Percentiles rank a stretch among this genome's conserved stretches.
Conservation (phyloP, 148 eudicot genomes). For the Simmondsia chinensis region DNA sequence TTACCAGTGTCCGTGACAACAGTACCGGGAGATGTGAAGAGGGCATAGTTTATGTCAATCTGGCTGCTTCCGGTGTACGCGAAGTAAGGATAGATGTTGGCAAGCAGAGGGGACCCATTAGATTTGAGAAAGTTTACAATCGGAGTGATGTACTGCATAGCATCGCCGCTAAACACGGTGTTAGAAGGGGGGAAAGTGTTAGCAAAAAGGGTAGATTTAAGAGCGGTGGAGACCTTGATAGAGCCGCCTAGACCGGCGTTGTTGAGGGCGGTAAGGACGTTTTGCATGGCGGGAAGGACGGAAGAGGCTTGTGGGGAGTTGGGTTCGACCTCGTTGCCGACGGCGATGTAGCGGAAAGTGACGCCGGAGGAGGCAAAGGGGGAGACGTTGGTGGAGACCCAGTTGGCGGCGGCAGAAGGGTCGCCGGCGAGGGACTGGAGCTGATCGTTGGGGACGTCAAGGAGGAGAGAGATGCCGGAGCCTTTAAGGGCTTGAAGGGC, state of each 20-base stretch:
- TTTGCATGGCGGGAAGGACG: neutral
- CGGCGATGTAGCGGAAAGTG: slow-evolving; percentile 7
- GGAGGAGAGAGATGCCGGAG: slow-evolving; percentile 13
- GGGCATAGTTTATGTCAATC: slow-evolving; percentile 9
- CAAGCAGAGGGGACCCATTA: slow-evolving; percentile 15
- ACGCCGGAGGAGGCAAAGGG: neutral
- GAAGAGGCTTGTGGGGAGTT: neutral
- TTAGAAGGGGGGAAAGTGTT: slow-evolving; percentile 5
- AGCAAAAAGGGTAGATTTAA: slow-evolving; percentile 1
- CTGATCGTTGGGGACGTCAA: slow-evolving; percentile 13
- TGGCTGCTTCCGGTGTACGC: neutral
- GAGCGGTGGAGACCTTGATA: slow-evolving; percentile 19
- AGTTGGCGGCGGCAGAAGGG: slow-evolving; percentile 8
- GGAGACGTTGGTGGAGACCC: slow-evolving; percentile 13
- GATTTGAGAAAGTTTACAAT: slow-evolving; percentile 10
- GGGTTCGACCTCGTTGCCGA: slow-evolving; percentile 12
- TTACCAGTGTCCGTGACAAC: slow-evolving; percentile 13
- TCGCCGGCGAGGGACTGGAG: slow-evolving; percentile 10
- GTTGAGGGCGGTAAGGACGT: slow-evolving; percentile 1
- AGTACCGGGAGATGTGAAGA: slow-evolving; percentile 4
- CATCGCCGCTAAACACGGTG: neutral
- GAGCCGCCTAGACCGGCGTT: slow-evolving; percentile 7
- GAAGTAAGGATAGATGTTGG: slow-evolving; percentile 32
- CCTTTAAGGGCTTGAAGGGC: slow-evolving; percentile 15
- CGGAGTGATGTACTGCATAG: slow-evolving; percentile 5